A percentile compares a stretch with the other conserved stretches of the same genome.
phyloP scores from a whole-genome alignment of 768 basidiomycete genomes.

The Tricholoma matsutake region DNA sequence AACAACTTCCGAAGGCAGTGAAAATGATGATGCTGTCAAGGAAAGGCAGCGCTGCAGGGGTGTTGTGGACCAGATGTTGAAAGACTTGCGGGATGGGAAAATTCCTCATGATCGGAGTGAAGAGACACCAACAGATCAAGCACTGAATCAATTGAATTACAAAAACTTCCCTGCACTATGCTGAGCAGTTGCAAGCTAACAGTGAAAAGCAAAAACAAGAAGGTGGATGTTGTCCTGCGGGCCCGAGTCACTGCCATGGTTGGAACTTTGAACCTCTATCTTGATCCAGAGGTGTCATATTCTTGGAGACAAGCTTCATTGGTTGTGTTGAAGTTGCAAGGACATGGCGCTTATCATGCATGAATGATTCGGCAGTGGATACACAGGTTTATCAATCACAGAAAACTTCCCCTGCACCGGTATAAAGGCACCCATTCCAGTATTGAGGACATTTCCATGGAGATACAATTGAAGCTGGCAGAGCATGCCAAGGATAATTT shows the following conservation, averaged over 20 bases:
- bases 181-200: conserved; percentile 2
- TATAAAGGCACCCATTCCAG: conserved; percentile 13
- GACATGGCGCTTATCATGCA: no score
- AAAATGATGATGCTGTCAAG: not conserved
- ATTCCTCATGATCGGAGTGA: not conserved
- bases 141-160: not conserved
- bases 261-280: conserved; percentile 18
- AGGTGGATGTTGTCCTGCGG: conserved; percentile 27
- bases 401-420: not conserved
- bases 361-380: no score
- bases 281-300: no score
- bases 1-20: no score
- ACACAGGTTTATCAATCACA: not conserved
- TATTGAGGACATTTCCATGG: conserved; percentile 29
- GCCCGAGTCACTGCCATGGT: conserved; percentile 28
- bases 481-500: conserved; percentile 22
- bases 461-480: conserved; percentile 25
- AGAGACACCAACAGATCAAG: not conserved
- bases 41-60: not conserved
- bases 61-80: not conserved
- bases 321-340: no score
- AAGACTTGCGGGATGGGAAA: not conserved
- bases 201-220: conserved; percentile 23
- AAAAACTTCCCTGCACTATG: not conserved
- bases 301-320: no score